Evolutionary conservation across 139 green algal genomes (phyloP), one percentile per base, ranked within the genome.

Genomic region (Dunaliella primolecta): DNA sequence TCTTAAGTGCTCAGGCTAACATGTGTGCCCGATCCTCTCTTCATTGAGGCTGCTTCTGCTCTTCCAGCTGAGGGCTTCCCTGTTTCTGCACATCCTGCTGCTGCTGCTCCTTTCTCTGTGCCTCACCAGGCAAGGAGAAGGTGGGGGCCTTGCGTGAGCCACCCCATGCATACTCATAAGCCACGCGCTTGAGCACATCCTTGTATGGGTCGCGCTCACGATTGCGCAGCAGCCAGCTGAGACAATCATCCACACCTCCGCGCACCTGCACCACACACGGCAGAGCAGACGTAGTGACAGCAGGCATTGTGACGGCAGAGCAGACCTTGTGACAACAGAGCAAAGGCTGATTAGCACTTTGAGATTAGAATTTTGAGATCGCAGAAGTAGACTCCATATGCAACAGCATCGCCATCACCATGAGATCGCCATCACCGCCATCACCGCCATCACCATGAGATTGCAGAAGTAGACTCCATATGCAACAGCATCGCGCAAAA

Each of bases 151-250:
- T 92, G 7, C 87, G 79, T 64, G 85, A 32, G 29, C 89, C 91
- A 23, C 87, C 88, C 82, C 87, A 93, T 29, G 75, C 87, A 0
- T 87, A 83, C 86, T 98, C 96, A 37, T 96, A 98, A 72, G 94
- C 36, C 71, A 97, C n/a, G 0, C 96, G 88, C 0, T 83, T 80
- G 27, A 89, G 25, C 11, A 98, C 84, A 21, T 95, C 91, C 31
- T 86, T 86, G 91, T 98, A 99, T 0, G 96, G 96, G 85, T 99
- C 96, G 1, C 64, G 3, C 81, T 93, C 81, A 25, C 96, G 87
- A 83, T 92, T 88, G 15, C 83, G 33, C 83, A 94, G 85, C 84
- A 99, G 90, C 46, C 91, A 98, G 24, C 80, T 57, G 37, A 98
- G 90, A 38, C 92, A 91, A 21, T 75, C 84, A 82, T 96, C 89